phyloP scores from a whole-genome alignment of 768 basidiomycete species.

The Chlorophyllum brunneum region DNA sequence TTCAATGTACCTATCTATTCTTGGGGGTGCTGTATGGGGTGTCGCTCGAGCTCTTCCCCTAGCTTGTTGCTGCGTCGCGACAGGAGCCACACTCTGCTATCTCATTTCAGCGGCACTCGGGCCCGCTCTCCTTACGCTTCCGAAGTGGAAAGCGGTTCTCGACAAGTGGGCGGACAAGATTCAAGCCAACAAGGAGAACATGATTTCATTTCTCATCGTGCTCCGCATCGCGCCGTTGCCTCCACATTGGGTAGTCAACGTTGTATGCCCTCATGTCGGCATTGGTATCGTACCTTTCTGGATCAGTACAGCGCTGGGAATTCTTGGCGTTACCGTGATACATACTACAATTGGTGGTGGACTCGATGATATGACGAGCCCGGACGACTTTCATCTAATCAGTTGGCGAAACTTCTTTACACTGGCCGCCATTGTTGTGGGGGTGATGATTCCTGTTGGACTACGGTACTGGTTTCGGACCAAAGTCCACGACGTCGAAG shows the following conservation, averaged over 20 bases:
- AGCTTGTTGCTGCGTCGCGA: slow-evolving; percentile 89
- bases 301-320: slow-evolving; percentile 85
- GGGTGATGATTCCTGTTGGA: slow-evolving; percentile 92
- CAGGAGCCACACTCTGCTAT: slow-evolving; percentile 90
- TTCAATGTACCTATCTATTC: slow-evolving; percentile 96
- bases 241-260: slow-evolving; percentile 95
- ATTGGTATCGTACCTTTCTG: slow-evolving; percentile 86
- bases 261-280: slow-evolving; percentile 89
- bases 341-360: slow-evolving; percentile 94
- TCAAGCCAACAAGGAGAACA: slow-evolving; percentile 71
- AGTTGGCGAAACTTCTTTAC: slow-evolving; percentile 90
- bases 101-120: slow-evolving; percentile 89
- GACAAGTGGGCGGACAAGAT: slow-evolving; percentile 84
- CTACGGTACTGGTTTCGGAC: slow-evolving; percentile 78
- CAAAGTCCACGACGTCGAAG: slow-evolving; percentile 45
- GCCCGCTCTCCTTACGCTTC: slow-evolving; percentile 84
- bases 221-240: slow-evolving; percentile 91
- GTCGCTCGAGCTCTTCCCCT: slow-evolving; percentile 81
- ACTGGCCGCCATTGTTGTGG: slow-evolving; percentile 79
- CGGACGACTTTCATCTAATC: slow-evolving; percentile 90
- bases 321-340: slow-evolving; percentile 88
- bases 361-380: slow-evolving; percentile 91
- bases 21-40: slow-evolving; percentile 95
- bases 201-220: slow-evolving; percentile 92
- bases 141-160: slow-evolving; percentile 78